A percentile compares a stretch with the other conserved stretches of the same genome.
Evolutionary conservation across 2,329 filamentous ascomycete species (phyloP).

Genomic region (Neofusicoccum sp.): DNA sequence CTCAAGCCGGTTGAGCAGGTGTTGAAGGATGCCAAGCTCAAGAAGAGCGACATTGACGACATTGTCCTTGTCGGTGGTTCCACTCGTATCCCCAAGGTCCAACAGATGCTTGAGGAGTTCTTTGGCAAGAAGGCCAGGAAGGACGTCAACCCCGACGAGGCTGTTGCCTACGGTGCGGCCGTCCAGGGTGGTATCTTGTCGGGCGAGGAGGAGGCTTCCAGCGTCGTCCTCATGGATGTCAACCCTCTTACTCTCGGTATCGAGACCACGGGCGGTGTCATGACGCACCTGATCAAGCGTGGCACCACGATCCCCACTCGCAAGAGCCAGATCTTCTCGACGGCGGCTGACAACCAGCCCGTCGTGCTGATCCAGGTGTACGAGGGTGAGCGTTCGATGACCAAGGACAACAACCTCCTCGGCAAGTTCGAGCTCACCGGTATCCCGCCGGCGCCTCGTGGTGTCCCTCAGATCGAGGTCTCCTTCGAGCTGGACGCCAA

Average conservation of each 20-base stretch:
- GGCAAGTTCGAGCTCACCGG: slow-evolving; percentile 98
- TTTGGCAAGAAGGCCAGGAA: slow-evolving; percentile 98
- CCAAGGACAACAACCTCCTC: slow-evolving; percentile 95
- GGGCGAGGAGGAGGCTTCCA: slow-evolving; percentile 79
- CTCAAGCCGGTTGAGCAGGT: slow-evolving; percentile 99
- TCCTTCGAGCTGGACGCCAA: slow-evolving; percentile 98
- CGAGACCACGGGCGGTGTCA: slow-evolving; percentile 95
- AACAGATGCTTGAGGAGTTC: slow-evolving; percentile 91
- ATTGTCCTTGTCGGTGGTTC: slow-evolving; percentile 98
- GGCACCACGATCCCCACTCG: slow-evolving; percentile 94
- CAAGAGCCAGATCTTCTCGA: slow-evolving; percentile 98
- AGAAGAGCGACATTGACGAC: slow-evolving; percentile 93
- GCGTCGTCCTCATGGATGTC: slow-evolving; percentile 92
- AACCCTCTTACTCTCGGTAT: slow-evolving; percentile 96
- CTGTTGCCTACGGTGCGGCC: slow-evolving; percentile 95
- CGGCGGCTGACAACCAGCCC: slow-evolving; percentile 94
- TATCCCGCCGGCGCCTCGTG: slow-evolving; percentile 92
- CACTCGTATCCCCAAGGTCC: slow-evolving; percentile 98
- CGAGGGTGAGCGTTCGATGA: slow-evolving; percentile 91
- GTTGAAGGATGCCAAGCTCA: slow-evolving; percentile 95
- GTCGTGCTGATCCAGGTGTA: slow-evolving; percentile 94
- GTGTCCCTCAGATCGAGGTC: slow-evolving; percentile 97
- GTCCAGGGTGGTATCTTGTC: slow-evolving; percentile 96
- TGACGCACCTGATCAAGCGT: slow-evolving; percentile 94
- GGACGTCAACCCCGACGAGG: slow-evolving; percentile 99